Evolutionary conservation across 495 filamentous ascomycete genomes (phyloP).

Genomic region (Lophiostoma macrostomum): DNA sequence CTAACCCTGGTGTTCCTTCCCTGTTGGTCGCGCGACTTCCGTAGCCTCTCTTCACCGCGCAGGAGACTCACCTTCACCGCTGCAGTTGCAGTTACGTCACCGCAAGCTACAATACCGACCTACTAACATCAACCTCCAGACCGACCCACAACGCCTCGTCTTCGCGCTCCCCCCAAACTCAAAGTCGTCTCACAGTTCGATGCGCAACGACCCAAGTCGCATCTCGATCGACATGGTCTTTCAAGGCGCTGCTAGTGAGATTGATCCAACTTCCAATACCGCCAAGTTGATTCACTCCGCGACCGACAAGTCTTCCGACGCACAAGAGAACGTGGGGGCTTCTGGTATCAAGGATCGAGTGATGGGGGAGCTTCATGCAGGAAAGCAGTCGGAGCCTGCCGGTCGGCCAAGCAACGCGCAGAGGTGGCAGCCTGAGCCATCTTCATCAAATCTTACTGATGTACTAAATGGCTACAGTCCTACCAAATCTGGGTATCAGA

Average conservation of each 20-base stretch:
- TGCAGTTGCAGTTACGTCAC: no score
- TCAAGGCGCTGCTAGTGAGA: slow-evolving; percentile 9
- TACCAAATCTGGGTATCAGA: background rate
- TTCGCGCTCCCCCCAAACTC: background rate
- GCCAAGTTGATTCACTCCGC: background rate
- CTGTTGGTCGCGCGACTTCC: background rate
- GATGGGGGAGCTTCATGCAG: no score
- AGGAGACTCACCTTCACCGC: background rate
- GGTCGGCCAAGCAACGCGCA: background rate
- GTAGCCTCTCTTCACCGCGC: background rate
- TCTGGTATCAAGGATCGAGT: background rate
- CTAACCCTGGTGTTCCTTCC: slow-evolving; percentile 3
- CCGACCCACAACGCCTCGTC: slow-evolving; percentile 11
- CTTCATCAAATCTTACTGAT: slow-evolving; percentile 14
- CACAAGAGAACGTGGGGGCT: background rate
- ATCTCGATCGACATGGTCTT: slow-evolving; percentile 5
- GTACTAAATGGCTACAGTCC: slow-evolving; percentile 12
- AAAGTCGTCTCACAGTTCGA: background rate
- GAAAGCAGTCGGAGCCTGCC: background rate
- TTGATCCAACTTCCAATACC: background rate
- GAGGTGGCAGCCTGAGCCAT: background rate
- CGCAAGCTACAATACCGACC: no score
- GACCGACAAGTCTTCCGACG: background rate
- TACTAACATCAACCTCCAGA: slow-evolving; percentile 5
- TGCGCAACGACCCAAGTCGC: background rate